phyloP scores from a whole-genome alignment of 305 asterid genomes.

The Solanum hybrid region DNA sequence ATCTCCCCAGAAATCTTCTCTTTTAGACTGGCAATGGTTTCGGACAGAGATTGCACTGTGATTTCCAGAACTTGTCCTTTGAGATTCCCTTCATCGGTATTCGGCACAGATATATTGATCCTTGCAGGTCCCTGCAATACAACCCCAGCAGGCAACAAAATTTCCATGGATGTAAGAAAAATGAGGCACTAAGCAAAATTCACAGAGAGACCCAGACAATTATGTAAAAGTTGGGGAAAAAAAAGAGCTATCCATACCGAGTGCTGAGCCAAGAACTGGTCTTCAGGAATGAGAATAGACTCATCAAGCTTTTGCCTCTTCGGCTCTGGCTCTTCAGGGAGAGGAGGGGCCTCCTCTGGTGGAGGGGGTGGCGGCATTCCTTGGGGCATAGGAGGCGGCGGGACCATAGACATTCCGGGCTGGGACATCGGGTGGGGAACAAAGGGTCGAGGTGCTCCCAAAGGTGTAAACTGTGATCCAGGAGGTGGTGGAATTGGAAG shows the following conservation, averaged over 20 bases:
- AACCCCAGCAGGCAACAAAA: not conserved
- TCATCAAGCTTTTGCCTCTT: constrained; percentile 88
- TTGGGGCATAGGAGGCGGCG: constrained; percentile 73
- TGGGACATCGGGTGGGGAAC: constrained; percentile 49
- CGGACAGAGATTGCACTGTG: constrained; percentile 60
- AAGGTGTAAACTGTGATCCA: constrained; percentile 70
- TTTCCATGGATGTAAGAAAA: not conserved
- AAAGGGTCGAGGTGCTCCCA: constrained; percentile 55
- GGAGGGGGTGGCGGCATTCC: constrained; percentile 94
- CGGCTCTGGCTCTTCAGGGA: constrained; percentile 92
- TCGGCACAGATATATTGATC: constrained; percentile 63
- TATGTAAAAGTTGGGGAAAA: not conserved
- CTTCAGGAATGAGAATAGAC: constrained; percentile 72
- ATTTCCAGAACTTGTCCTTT: constrained; percentile 89
- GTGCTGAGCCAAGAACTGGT: constrained; percentile 71
- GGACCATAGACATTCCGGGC: constrained; percentile 63
- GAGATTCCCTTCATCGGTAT: constrained; percentile 82
- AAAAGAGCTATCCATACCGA: constrained; percentile 40
- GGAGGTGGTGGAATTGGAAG: constrained; percentile 73
- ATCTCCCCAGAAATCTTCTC: constrained; percentile 91
- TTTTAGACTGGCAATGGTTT: constrained; percentile 74
- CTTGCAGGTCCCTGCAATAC: constrained; percentile 73
- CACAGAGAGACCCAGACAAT: not conserved
- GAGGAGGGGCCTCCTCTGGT: constrained; percentile 92
- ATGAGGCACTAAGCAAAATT: not conserved